Base-by-base conservation (phyloP, 2,329 filamentous ascomycete genomes). In the Monosporascus cannonballus region DNA sequence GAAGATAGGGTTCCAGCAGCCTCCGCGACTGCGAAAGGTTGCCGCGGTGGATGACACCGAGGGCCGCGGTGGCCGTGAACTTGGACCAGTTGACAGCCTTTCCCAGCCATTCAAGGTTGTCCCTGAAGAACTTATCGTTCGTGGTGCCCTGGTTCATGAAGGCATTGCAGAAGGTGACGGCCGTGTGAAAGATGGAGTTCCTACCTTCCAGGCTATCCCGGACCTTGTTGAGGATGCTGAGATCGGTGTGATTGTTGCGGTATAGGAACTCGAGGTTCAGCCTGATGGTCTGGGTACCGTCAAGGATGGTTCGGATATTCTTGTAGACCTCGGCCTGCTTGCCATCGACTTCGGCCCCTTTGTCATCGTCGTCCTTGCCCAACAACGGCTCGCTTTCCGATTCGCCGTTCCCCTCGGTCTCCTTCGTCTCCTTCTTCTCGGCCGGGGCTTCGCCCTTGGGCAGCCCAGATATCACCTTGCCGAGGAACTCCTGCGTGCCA, bases 61-160 rank as follows among this genome's bases (percentile, higher is more conserved):
- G 78, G 7, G 94, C 94, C 52, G 94, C 94, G 4, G 94, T 99
- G 15, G 94, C 94, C 1, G 94, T 96, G 69, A 99, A 99, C 70
- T 99, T 99, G 56, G 92, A 96, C 94, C 94, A 99, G 75, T 99
- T 99, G 47, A 97, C 91, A 25, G 94, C 94, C 76, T 97, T 99
- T 55, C 93, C 92, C 3, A 99, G 76, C 94, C 94, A 99, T 60
- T 99, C 94, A 24, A 99, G 74, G 68, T 99, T 99, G 66, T 97
- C 91, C 7, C 95, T 84, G 83, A 99, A 97, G 75, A 99, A 99
- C 66, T 93, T 95, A 73, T 99, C 94, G 64, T 96, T 94, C 0
- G 93, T 96, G 1, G 94, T 99, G 54, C 94, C 95, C 51, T 96
- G 92, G 69, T 99, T 96, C 94, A 99, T 99, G 70, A 99, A 97